phyloP scores from a whole-genome alignment of 768 basidiomycete genomes.

The Guyanaporus albipodus region DNA sequence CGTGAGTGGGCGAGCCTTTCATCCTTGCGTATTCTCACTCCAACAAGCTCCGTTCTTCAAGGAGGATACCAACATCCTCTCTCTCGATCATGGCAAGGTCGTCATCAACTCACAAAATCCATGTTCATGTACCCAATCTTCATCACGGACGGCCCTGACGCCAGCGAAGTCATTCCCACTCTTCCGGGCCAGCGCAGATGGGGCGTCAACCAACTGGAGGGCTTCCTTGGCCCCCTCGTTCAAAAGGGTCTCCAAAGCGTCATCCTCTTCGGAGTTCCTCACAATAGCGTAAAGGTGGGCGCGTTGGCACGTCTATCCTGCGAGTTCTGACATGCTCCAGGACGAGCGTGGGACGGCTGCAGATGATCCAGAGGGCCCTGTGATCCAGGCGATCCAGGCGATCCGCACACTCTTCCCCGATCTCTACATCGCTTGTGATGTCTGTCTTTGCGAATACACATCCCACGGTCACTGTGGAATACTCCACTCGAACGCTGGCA shows the following conservation, averaged over 20 bases:
- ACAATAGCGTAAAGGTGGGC: constrained; percentile 70
- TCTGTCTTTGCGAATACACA: constrained; percentile 99
- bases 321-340: constrained; percentile 36
- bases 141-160: constrained; percentile 91
- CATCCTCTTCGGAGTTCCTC: constrained; percentile 91
- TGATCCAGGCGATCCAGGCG: constrained; percentile 86
- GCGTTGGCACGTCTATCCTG: background rate
- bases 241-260: constrained; percentile 87
- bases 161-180: constrained; percentile 68
- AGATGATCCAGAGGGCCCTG: constrained; percentile 86
- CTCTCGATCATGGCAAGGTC: constrained; percentile 82
- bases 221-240: constrained; percentile 82
- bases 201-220: constrained; percentile 92
- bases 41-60: constrained; percentile 68
- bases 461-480: constrained; percentile 96
- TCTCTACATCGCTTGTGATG: constrained; percentile 89
- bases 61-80: constrained; percentile 94
- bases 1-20: constrained; percentile 35
- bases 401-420: constrained; percentile 74
- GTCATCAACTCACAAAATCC: constrained; percentile 73
- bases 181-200: constrained; percentile 88
- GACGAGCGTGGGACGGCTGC: constrained; percentile 82
- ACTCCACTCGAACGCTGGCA: constrained; percentile 66
- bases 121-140: constrained; percentile 99
- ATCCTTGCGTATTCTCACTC: constrained; percentile 1